These are phyloP conservation scores for Pseudogymnoascus sp. DNA, from an alignment of 2,329 filamentous ascomycete species.

Conservation along the genomic window DNA sequence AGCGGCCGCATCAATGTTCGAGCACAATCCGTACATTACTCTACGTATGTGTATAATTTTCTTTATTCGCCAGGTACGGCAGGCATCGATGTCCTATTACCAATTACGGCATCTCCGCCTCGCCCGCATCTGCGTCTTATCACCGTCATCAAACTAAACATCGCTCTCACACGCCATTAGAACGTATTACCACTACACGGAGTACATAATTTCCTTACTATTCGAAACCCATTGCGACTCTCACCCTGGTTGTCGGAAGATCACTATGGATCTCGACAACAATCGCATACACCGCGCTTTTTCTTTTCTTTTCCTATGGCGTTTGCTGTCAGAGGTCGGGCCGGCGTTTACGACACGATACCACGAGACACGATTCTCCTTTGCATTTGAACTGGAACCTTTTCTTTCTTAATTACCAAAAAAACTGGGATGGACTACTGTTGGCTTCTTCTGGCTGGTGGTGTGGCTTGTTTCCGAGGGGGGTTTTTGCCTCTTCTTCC, in stretches of 20 bases:
- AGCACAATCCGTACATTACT: conserved; percentile 3
- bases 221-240: background rate
- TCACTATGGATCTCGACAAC: background rate
- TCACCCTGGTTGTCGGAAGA: background rate
- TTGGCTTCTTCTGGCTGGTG: conserved; percentile 2
- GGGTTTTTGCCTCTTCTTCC: background rate
- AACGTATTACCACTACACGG: conserved; percentile 1
- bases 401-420: background rate
- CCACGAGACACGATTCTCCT: conserved; percentile 4
- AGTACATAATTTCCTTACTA: conserved; percentile 1
- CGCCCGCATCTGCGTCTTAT: background rate
- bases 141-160: conserved; percentile 1
- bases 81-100: background rate
- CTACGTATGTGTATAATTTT: conserved; percentile 4
- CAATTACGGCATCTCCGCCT: background rate
- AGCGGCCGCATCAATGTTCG: background rate
- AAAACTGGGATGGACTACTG: conserved; percentile 7
- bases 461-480: background rate
- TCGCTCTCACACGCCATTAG: conserved; percentile 1
- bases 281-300: background rate
- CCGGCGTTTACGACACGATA: conserved; percentile 1
- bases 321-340: background rate
- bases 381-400: conserved; percentile 3
- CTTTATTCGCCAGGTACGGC: background rate
- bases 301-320: background rate